These are phyloP conservation scores for Sporormia fimetaria DNA, from an alignment of 495 filamentous ascomycete genomes.

Conservation along the genomic window DNA sequence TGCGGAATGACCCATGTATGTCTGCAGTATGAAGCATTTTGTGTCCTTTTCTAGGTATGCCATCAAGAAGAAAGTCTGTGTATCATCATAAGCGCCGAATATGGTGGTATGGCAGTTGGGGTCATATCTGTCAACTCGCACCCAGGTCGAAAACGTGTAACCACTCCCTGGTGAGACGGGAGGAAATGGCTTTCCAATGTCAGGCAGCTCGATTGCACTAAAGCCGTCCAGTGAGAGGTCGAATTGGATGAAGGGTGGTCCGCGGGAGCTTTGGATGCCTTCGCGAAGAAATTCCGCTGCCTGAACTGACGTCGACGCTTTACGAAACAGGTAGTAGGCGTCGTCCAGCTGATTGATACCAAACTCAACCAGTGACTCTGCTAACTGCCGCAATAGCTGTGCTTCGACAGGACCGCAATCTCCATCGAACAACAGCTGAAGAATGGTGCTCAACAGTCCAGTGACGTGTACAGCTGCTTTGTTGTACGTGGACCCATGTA, in stretches of 20 bases:
- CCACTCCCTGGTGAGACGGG: constrained; percentile 57
- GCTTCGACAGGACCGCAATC: constrained; percentile 9
- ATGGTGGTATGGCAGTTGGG: constrained; percentile 77
- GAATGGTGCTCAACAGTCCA: constrained; percentile 58
- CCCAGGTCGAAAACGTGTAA: constrained; percentile 83
- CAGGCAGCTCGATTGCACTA: constrained; percentile 77
- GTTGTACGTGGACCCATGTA: constrained; percentile 56
- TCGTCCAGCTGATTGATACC: constrained; percentile 70
- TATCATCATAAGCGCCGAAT: constrained; percentile 88
- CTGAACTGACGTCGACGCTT: constrained; percentile 47
- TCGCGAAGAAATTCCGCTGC: constrained; percentile 63
- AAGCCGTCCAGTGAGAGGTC: constrained; percentile 81
- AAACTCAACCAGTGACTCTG: constrained; percentile 46
- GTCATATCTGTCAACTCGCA: constrained; percentile 79
- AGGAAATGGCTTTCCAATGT: constrained; percentile 71
- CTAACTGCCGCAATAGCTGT: constrained; percentile 46
- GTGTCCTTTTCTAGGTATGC: constrained; percentile 91
- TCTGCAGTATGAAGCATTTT: constrained; percentile 91
- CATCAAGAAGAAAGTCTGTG: constrained; percentile 86
- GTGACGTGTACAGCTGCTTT: constrained; percentile 65
- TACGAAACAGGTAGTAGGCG: constrained; percentile 61
- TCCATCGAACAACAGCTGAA: constrained; percentile 54
- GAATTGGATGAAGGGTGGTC: constrained; percentile 81
- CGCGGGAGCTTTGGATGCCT: constrained; percentile 57
- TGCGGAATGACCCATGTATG: constrained; percentile 54